Evolutionary conservation across 345 rosid species (phyloP).

Genomic region (Alliaria petiolata): DNA sequence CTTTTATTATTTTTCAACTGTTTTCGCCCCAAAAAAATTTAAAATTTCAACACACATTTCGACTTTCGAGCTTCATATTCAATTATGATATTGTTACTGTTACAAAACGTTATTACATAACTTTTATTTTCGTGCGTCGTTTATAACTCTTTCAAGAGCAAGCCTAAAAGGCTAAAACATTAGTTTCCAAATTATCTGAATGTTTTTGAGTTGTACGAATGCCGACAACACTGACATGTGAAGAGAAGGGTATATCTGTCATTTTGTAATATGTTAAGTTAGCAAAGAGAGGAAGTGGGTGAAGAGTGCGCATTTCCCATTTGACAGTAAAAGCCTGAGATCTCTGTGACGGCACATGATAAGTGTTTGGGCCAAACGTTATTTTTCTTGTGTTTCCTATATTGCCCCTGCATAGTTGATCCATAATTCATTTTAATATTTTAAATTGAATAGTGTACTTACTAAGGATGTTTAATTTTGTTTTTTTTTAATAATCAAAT

Average conservation of each 20-base stretch:
- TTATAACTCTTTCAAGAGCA: neutral
- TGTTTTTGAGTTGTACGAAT: neutral
- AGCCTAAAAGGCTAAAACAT: neutral
- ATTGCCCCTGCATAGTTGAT: neutral
- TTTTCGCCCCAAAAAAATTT: too few relatives aligned
- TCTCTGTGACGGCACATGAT: conserved; percentile 24
- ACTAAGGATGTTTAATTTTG: neutral
- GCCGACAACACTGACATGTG: conserved; percentile 10
- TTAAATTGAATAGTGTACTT: too few relatives aligned
- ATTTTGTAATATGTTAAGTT: neutral
- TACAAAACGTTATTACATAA: neutral
- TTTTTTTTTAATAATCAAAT: neutral
- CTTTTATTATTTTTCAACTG: neutral
- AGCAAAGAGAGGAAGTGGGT: conserved; percentile 18
- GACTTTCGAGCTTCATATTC: neutral
- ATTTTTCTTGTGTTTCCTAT: neutral
- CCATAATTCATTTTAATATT: neutral
- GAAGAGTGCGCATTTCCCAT: conserved; percentile 24
- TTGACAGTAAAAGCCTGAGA: conserved; percentile 18
- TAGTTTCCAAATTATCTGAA: neutral
- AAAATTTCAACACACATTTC: too few relatives aligned
- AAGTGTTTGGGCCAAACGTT: neutral
- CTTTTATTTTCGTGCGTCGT: neutral
- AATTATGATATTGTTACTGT: neutral
- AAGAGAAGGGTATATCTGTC: neutral